Evolutionary conservation across 352 stramenopile species (phyloP), one percentile per base, ranked within the genome.

Genomic region (Phytophthora nicotianae): DNA sequence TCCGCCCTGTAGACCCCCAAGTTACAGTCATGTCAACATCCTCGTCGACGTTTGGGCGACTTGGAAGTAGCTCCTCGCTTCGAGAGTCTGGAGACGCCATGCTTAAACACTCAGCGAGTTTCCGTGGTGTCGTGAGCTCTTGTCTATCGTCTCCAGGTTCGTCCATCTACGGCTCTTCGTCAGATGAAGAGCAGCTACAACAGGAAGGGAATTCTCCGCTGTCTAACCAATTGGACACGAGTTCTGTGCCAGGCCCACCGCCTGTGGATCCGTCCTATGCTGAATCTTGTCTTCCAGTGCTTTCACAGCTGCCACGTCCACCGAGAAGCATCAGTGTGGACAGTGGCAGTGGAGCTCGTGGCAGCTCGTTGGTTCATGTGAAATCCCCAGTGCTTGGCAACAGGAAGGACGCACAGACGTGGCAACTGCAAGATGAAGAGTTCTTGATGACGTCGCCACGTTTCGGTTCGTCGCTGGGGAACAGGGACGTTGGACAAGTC

Each of bases 341-440:
- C 53, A 80, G 70, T 56, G 71, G 55, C 19, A 71, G 57, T 20
- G 65, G 57, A 16, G 58, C 50, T 32, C 67, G 64, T 29, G 37
- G 71, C 0, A 37, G 29, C 14, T 72, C 61, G 14, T 38, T 84
- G 9, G 51, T 61, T 9, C 77, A 83, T 48, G 80, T 80, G 26
- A 89, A 89, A 53, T 87, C 76, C 5, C 80, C 80, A 0, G 79
- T 89, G 42, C 50, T 89, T 13, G 69, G 80, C 1, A 87, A 71
- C 26, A 66, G 79, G 47, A 86, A 86, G 48, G 80, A 89, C 56
- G 72, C 79, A 23, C 71, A 83, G 63, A 89, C 80, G 52, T 89
- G 80, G 80, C 79, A 89, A 50, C 49, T 89, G 14, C 80, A 89
- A 45, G 80, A 88, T 37, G 80, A 89, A 57, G 78, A 89, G 70